Percentiles rank a stretch among this genome's conserved stretches.
phyloP scores from a whole-genome alignment of 371 early-diverging fungal genomes.

The Apophysomyces trapeziformis region DNA sequence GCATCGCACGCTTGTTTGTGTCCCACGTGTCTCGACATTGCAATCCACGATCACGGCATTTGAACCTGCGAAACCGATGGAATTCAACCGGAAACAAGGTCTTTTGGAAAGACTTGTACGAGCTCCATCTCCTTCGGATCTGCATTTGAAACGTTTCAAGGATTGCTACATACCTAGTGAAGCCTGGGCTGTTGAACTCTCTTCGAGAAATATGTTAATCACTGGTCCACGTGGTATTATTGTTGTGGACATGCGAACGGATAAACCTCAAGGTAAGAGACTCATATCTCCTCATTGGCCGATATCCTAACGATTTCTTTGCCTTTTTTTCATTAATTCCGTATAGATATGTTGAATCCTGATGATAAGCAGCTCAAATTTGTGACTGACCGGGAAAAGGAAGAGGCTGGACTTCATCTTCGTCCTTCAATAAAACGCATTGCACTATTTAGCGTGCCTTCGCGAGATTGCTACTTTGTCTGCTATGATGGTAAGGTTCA shows the following conservation, averaged over 20 bases:
- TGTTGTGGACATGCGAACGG: conserved; percentile 48
- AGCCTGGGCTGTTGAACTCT: conserved; percentile 46
- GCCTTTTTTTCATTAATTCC: not conserved
- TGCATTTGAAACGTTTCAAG: conserved; percentile 40
- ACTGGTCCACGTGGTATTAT: conserved; percentile 50
- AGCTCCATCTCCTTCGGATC: conserved; percentile 16
- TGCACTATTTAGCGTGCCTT: conserved; percentile 37
- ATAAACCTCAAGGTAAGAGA: conserved; percentile 49
- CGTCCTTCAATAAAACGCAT: conserved; percentile 45
- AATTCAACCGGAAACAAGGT: conserved; percentile 20
- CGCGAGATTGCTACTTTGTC: conserved; percentile 40
- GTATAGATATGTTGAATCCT: conserved; percentile 45
- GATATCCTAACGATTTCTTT: too few species aligned
- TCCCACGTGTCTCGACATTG: conserved; percentile 41
- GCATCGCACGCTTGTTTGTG: conserved; percentile 40
- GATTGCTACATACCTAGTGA: conserved; percentile 49
- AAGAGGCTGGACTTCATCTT: conserved; percentile 30
- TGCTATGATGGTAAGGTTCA: conserved; percentile 50
- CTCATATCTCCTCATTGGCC: not conserved
- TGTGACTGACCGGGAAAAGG: conserved; percentile 47
- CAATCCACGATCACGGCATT: conserved; percentile 37
- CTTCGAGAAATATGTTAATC: conserved; percentile 43
- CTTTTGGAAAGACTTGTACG: conserved; percentile 17
- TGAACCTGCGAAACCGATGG: conserved; percentile 29
- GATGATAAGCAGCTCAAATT: conserved; percentile 39